Evolutionary conservation across 2,329 filamentous ascomycete species (phyloP).

Genomic region (Fusarium brachygibbosum): DNA sequence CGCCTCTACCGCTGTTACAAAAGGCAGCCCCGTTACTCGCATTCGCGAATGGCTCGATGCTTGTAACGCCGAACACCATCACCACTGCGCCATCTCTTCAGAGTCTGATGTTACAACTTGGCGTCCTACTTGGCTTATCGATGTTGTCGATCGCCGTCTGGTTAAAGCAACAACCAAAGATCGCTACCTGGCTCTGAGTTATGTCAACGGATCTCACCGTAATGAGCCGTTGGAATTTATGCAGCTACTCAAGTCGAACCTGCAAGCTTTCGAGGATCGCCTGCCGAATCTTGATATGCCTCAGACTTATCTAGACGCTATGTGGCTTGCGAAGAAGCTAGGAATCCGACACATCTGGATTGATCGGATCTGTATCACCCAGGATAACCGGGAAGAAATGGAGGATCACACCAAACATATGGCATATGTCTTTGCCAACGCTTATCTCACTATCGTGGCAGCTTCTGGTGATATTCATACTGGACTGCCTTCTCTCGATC

Average conservation of each 20-base stretch:
- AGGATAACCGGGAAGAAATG: constrained; percentile 58
- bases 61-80: constrained; percentile 58
- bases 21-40: constrained; percentile 55
- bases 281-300: constrained; percentile 57
- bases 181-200: constrained; percentile 62
- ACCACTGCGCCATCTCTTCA: constrained; percentile 55
- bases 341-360: constrained; percentile 62
- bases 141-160: constrained; percentile 56
- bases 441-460: constrained; percentile 61
- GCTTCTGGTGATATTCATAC: constrained; percentile 57
- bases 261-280: constrained; percentile 54
- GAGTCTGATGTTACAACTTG: constrained; percentile 52
- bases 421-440: constrained; percentile 61
- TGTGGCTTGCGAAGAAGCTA: constrained; percentile 60
- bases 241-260: constrained; percentile 55
- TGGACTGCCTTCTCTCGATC: constrained; percentile 56
- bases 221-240: constrained; percentile 46
- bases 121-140: constrained; percentile 59
- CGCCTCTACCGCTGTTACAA: constrained; percentile 51
- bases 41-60: constrained; percentile 60
- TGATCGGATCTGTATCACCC: constrained; percentile 61
- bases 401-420: constrained; percentile 59
- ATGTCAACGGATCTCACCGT: constrained; percentile 58
- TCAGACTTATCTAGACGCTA: constrained; percentile 60
- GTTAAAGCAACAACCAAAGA: constrained; percentile 57